Evolutionary conservation across 148 eudicot genomes (phyloP).

Genomic region (Persicaria maculosa): DNA sequence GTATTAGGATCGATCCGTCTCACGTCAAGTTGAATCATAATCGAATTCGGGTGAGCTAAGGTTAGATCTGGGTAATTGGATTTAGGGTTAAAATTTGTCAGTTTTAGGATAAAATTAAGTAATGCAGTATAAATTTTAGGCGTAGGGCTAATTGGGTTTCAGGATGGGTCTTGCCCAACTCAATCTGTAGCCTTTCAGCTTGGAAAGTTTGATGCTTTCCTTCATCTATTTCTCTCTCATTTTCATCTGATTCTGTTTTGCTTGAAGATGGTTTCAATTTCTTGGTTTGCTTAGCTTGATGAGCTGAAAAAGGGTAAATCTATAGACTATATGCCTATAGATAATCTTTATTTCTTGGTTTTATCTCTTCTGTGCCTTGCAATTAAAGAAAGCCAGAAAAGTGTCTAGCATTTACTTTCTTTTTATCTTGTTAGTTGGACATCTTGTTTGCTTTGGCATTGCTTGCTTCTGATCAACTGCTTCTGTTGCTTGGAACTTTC

Average conservation of each 20-base stretch:
- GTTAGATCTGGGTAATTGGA: too few species aligned
- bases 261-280: background rate
- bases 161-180: too few species aligned
- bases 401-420: background rate
- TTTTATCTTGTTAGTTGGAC: background rate
- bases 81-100: too few species aligned
- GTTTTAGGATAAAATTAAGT: too few species aligned
- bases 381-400: constrained; percentile 1
- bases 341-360: background rate
- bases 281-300: background rate
- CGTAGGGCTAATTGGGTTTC: too few species aligned
- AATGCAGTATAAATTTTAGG: too few species aligned
- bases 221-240: background rate
- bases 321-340: too few species aligned
- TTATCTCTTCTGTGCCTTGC: background rate
- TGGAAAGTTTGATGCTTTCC: background rate
- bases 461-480: constrained; percentile 13
- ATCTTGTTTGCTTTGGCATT: background rate
- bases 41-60: too few species aligned
- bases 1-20: too few species aligned
- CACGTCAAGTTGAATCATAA: too few species aligned
- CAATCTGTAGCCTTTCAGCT: background rate
- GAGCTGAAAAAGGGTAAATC: background rate
- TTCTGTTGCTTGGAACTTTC: constrained; percentile 24
- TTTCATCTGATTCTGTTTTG: background rate